Evolutionary conservation across 257 asterid genomes (phyloP), one percentile per base, ranked within the genome.

Genomic region (Echium plantagineum): DNA sequence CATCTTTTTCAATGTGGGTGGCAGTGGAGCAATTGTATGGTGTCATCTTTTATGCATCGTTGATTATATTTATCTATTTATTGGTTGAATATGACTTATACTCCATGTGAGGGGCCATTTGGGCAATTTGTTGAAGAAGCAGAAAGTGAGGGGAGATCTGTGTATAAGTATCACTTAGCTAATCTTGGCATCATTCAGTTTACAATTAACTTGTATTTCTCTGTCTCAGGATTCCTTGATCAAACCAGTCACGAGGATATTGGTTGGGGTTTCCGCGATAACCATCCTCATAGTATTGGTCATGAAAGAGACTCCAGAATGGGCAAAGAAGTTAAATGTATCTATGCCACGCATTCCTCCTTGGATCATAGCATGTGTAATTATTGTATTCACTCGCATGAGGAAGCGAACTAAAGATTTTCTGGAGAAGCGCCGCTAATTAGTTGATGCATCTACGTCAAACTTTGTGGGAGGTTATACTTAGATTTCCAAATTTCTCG

Each of bases 331-430:
- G 63, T 48, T 87, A 67, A 77, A 78, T 71, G 64, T 83, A 61
- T 72, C 85, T 2, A 74, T 78, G 20, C 77, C 69, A 35, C 67
- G 66, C 20, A 59, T 84, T 56, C 84, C 96, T 52, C 91, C 97
- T 1, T 89, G 95, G 97, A 67, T 89, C 65, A 70, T 89, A 63
- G 97, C 95, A 32, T 84, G 90, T n/a, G 97, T 31, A 13, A 91
- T 89, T 65, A 79, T 89, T 38, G 74, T 86, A 61, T 89, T 89
- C 87, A 82, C 85, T 52, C 89, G 97, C 66, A 21, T 89, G 89
- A 75, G 91, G 72, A 89, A 86, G 89, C 86, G 94, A 80, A 86
- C 91, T 24, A 75, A 58, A 77, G 69, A 58, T 66, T 75, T 82
- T 64, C 72, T 89, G 19, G 81, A 72, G 57, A 83, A 70, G 30